Evolutionary conservation across 345 rosid species (phyloP), one percentile per base, ranked within the genome.

Genomic region (Theobroma cacao): DNA sequence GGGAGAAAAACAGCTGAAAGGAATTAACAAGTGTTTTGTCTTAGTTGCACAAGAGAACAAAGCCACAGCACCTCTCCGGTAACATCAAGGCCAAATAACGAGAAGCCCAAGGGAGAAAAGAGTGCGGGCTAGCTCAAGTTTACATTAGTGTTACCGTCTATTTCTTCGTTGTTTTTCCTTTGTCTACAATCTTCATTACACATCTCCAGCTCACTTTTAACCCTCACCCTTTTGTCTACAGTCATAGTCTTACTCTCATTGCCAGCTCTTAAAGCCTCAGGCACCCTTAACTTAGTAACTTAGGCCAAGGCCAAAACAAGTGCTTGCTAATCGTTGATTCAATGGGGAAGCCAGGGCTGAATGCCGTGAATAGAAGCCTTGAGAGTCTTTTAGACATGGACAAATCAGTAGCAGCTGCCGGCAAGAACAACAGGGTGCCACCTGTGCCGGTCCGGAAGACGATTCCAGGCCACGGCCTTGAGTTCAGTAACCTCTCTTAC

Each of bases 401-500:
- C 60, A 80, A 83, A 56, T 13, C 86, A 1, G 61, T 38, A 1
- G 58, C 50, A 1, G 15, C 8, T n/a, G 30, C 12, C 0, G 53
- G 50, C 12, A 84, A 76, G 60, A 78, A 62, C 1, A 63, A 53
- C 2, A 62, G n/a, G n/a, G n/a, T 7, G 31, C 30, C 72, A 20
- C 70, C 72, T 0, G 60, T 43, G 74, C 30, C 45, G 76, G 0
- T 10, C 5, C 53, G 74, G 72, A 85, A 88, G 79, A 64, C 71
- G 80, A 73, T 83, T 56, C 87, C 89, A 0, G 88, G 92, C 0
- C 88, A 85, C 2, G 94, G 92, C 22, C 87, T 89, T 11, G 91
- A 88, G 87, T 89, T 86, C 85, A 81, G 43, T n/a, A 81, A 81
- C 73, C 84, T 91, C 3, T 91, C 91, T 1, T 91, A 91, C 70